phyloP scores from a whole-genome alignment of 345 rosid genomes.

The Gossypium longicalyx region DNA sequence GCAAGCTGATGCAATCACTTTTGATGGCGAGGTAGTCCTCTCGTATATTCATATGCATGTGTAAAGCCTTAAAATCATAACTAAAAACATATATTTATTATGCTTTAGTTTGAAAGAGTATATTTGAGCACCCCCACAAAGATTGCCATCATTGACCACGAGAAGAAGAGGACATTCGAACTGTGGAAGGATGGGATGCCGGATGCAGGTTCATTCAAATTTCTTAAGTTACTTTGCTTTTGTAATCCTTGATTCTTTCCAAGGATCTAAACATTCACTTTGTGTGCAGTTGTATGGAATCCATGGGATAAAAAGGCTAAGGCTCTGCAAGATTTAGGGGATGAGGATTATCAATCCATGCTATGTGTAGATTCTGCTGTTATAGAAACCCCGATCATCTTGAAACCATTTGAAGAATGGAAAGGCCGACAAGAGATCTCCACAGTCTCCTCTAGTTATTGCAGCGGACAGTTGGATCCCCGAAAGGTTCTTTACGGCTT shows the following conservation, averaged over 20 bases:
- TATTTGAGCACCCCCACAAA: constrained; percentile 88
- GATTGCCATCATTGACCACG: constrained; percentile 92
- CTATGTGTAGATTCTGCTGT: constrained; percentile 79
- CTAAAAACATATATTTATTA: neutral
- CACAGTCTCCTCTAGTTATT: constrained; percentile 89
- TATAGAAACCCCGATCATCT: constrained; percentile 53
- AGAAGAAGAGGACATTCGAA: constrained; percentile 87
- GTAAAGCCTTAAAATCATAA: neutral
- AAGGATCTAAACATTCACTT: neutral
- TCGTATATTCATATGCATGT: neutral
- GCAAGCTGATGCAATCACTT: constrained; percentile 96
- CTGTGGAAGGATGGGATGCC: constrained; percentile 82
- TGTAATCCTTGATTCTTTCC: neutral
- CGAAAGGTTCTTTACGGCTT: constrained; percentile 68
- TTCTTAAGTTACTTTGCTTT: constrained; percentile 4
- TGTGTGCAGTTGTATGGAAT: constrained; percentile 74
- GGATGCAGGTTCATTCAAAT: constrained; percentile 55
- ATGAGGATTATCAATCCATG: constrained; percentile 83
- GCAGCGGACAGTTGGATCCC: constrained; percentile 95
- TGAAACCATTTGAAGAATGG: constrained; percentile 92
- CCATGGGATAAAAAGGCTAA: constrained; percentile 93
- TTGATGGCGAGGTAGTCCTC: constrained; percentile 72
- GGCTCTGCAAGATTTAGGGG: constrained; percentile 75
- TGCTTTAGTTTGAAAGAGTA: constrained; percentile 63
- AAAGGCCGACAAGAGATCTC: constrained; percentile 81